Evolutionary conservation across 176 grass and related monocot species (phyloP).

Genomic region (Juncus effusus): DNA sequence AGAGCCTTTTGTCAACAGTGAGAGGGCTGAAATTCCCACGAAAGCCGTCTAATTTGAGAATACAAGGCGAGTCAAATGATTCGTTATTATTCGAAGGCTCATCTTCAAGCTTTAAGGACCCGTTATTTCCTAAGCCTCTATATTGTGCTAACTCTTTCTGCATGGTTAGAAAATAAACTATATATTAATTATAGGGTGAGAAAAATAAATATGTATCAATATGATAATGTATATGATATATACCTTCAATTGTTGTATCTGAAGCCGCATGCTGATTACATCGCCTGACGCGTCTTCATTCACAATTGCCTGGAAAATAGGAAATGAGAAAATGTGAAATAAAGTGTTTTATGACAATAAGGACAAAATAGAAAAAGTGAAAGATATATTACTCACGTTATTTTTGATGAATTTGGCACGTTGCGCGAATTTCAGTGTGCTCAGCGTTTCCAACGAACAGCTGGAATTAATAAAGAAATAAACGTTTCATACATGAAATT

Average conservation of each 20-base stretch:
- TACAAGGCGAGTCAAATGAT: slow-evolving; percentile 46
- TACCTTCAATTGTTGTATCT: slow-evolving; percentile 96
- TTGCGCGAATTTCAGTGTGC: slow-evolving; percentile 96
- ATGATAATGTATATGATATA: slow-evolving; percentile 20
- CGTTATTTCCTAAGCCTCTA: slow-evolving; percentile 48
- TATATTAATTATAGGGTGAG: too few species aligned
- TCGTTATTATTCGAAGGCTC: slow-evolving; percentile 4
- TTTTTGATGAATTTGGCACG: slow-evolving; percentile 95
- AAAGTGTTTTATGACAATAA: slow-evolving; percentile 2
- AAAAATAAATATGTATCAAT: too few species aligned
- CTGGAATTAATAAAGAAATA: slow-evolving; percentile 30
- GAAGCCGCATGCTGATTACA: slow-evolving; percentile 86
- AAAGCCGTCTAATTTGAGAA: slow-evolving; percentile 71
- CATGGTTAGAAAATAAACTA: slow-evolving; percentile 12
- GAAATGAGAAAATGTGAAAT: slow-evolving; percentile 21
- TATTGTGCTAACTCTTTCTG: slow-evolving; percentile 86
- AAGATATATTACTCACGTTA: slow-evolving; percentile 49
- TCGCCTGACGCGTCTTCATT: slow-evolving; percentile 98
- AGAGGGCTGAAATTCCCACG: slow-evolving; percentile 69
- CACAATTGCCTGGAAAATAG: slow-evolving; percentile 58
- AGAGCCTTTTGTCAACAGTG: slow-evolving; percentile 69
- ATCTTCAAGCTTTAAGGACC: slow-evolving; percentile 10
- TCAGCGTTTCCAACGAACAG: slow-evolving; percentile 84
- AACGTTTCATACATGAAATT: too few species aligned
- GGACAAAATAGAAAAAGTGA: neutral